Evolutionary conservation across 2,329 filamentous ascomycete genomes (phyloP), one percentile per base, ranked within the genome.

Genomic region (Trichophyton verrucosum): DNA sequence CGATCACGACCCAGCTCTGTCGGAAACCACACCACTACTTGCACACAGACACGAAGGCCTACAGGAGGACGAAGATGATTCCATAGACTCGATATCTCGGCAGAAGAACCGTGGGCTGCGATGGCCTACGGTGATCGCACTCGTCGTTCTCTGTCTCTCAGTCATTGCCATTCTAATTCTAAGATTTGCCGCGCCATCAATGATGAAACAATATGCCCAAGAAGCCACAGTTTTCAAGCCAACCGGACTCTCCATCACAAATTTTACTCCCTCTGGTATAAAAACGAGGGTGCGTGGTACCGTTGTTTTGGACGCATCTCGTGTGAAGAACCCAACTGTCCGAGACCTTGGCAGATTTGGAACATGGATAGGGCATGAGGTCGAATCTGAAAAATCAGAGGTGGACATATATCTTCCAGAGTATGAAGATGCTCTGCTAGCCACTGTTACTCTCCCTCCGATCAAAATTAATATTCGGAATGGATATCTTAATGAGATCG

Each of bases 171-270:
- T 95, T 66, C 85, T 96, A 62, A 74, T 87, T 15, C 77, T 92
- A 61, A 89, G 86, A 15, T 96, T 96, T 75, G 82, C 95, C 60
- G 83, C 87, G 0, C 91, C 92, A 1, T 85, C 87, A 15, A 83
- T 86, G 6, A 83, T 95, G 9, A 85, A 95, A 73, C 82, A 89
- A 70, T 99, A 99, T 73, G 89, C 88, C 57, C 87, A 92, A 74
- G 81, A 91, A 72, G 89, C 91, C 2, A 81, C 86, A 24, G 84
- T 92, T 17, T 82, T 99, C 65, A 84, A 91, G 69, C 89, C 94
- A 1, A 91, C 87, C 4, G 88, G 86, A 66, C 75, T 99, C 20
- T 90, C 91, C 1, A 85, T 99, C 62, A 88, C 94, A 68, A 89
- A 87, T 1, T 87, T 96, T 65, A 96, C 90, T 0, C 70, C 83